Percentiles rank a stretch among this genome's conserved stretches.
These are phyloP conservation scores for Stromatinia cepivora DNA, from an alignment of 2,329 filamentous ascomycete species.

Conservation along the genomic window DNA sequence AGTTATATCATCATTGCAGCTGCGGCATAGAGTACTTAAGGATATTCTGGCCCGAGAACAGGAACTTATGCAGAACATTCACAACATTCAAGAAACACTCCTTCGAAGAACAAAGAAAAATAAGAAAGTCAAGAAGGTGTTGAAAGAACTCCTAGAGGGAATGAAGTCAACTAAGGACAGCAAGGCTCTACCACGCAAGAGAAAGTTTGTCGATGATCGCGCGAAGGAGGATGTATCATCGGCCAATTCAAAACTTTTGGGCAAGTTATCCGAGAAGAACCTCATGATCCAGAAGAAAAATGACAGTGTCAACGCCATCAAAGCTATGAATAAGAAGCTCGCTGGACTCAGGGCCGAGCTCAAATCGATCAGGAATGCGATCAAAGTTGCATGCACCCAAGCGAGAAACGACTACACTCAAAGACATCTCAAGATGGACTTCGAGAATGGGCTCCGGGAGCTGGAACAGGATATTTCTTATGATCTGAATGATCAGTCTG, in stretches of 20 bases:
- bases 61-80: background rate
- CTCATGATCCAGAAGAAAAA: background rate
- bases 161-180: background rate
- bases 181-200: background rate
- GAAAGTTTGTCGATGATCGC: background rate
- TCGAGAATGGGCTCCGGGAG: constrained; percentile 2
- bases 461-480: background rate
- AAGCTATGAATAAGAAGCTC: background rate
- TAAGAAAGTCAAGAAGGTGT: background rate
- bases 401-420: background rate
- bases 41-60: background rate
- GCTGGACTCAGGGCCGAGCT: background rate
- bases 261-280: background rate
- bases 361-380: background rate
- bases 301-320: background rate
- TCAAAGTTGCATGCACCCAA: background rate
- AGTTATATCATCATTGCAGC: background rate
- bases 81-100: background rate
- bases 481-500: background rate
- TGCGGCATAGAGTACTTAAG: background rate
- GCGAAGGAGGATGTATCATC: background rate
- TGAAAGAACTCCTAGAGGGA: background rate
- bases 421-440: constrained; percentile 1
- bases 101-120: background rate
- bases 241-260: background rate